Base-by-base conservation (phyloP, 2,329 filamentous ascomycete genomes). In the Hymenoscyphus albidus region DNA sequence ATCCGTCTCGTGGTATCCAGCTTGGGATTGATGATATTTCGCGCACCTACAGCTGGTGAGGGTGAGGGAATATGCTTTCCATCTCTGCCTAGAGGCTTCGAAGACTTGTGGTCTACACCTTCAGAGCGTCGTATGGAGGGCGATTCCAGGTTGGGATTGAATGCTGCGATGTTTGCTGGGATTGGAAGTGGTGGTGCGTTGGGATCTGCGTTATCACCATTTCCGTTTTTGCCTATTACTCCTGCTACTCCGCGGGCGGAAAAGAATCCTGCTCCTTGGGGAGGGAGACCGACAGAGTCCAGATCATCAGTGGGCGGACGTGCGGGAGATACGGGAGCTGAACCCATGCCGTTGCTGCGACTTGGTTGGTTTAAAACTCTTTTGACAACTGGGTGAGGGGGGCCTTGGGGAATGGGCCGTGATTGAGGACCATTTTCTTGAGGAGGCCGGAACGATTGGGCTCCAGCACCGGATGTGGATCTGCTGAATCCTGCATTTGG, bases 61-160 rank as follows among this genome's bases (percentile, higher is more conserved):
- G 72, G 64, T 12, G n/a, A 10, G 60, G 81, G 74, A 0, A 86
- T 78, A 64, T 87, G 84, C 67, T 84, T 80, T 0, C 81, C 78
- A 57, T 80, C 82, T 67, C 83, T 84, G 3, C 83, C 83, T 1
- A 97, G 79, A 0, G 93, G 92, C 61, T 89, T 88, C 4, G 90
- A 93, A 32, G 65, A 88, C 27, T 80, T 87, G 73, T 96, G 92
- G 72, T 97, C 92, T 48, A 97, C 84, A 2, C 93, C 93, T 0
- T 90, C 90, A 0, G 94, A 97, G 74, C 94, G 93, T 67, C 92
- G 86, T 73, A 97, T 93, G 0, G 93, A 95, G 0, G 93, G 93
- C 67, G 88, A 92, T 72, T 93, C 89, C 5, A 87, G 83, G 64
- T 87, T 87, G 2, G 89, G 90, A 70, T 93, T 89, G 76, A 93